Conservation (phyloP, 345 rosid species). For the Rhodomyrtus tomentosa region DNA sequence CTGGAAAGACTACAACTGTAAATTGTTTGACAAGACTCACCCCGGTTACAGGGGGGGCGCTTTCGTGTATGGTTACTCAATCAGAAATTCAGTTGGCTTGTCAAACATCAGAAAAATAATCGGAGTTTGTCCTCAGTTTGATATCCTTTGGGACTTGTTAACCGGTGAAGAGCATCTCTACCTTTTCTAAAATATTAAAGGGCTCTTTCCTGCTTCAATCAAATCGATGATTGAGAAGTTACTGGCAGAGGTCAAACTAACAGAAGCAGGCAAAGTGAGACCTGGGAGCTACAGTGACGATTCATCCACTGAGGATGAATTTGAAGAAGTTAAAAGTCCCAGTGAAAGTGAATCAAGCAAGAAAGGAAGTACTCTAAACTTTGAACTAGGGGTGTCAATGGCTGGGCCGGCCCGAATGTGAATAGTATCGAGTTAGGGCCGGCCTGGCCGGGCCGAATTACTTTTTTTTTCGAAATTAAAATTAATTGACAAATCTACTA, state of each 20-base stretch:
- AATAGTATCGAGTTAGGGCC: too few species aligned
- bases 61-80: constrained; percentile 59
- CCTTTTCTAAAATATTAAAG: constrained; percentile 76
- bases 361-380: too few species aligned
- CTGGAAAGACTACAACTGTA: constrained; percentile 79
- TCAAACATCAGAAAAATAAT: constrained; percentile 62
- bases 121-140: constrained; percentile 98
- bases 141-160: constrained; percentile 82
- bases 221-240: constrained; percentile 52
- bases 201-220: constrained; percentile 52
- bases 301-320: too few species aligned
- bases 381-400: too few species aligned
- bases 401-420: too few species aligned
- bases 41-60: constrained; percentile 82
- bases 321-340: too few species aligned
- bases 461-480: too few species aligned
- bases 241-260: constrained; percentile 60
- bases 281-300: constrained; percentile 86
- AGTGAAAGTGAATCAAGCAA: too few species aligned
- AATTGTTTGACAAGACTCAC: constrained; percentile 79
- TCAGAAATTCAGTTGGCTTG: constrained; percentile 76
- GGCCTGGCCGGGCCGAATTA: too few species aligned
- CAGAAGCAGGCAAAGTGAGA: constrained; percentile 55
- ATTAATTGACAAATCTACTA: too few species aligned
- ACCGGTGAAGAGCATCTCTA: constrained; percentile 82